Base-by-base conservation (phyloP, 257 asterid genomes). In the Cordia subcordata region DNA sequence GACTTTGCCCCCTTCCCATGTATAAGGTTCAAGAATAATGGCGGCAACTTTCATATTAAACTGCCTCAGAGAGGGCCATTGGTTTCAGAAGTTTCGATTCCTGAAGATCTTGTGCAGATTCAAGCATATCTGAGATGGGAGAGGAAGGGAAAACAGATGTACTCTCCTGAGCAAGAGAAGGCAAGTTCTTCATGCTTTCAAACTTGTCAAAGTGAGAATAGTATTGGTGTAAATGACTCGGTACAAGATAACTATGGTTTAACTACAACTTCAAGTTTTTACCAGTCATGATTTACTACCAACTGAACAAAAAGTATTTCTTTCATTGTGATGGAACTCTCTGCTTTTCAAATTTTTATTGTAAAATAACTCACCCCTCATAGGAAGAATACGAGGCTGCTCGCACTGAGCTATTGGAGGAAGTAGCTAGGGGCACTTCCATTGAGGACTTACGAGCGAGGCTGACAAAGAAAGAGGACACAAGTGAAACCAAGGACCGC, bases 81-180 rank as follows among this genome's bases (percentile, higher is more conserved):
- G 50, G 64, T 69, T 60, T 53, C 79, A 64, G 65, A 77, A 63
- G 73, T 71, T 74, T 86, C 95, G 3, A 84, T 86, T 57, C 96
- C 99, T 19, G 99, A 89, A 78, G 99, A 93, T 74, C 97, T 93
- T 80, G 99, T 93, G 44, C 94, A 86, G 82, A 50, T 86, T 72
- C 99, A 89, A 70, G 85, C 99, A 56, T 93, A 93, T 65, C 64
- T 93, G 77, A 82, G 96, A 81, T 89, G 99, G 99, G 99, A 89
- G 83, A 84, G 90, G 69, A 83, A 85, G 51, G 99, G 99, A 53
- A 93, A 83, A 68, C 96, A 86, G 72, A 74, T 47, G 15, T 93
- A 93, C 55, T 78, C 74, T 65, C 94, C 97, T 62, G 88, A 89
- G 71, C 63, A 83, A 67, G 94, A 93, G 83, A 83, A 93, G 90